Conservation (phyloP, 2,329 filamentous ascomycete species). For the Apiospora marii region DNA sequence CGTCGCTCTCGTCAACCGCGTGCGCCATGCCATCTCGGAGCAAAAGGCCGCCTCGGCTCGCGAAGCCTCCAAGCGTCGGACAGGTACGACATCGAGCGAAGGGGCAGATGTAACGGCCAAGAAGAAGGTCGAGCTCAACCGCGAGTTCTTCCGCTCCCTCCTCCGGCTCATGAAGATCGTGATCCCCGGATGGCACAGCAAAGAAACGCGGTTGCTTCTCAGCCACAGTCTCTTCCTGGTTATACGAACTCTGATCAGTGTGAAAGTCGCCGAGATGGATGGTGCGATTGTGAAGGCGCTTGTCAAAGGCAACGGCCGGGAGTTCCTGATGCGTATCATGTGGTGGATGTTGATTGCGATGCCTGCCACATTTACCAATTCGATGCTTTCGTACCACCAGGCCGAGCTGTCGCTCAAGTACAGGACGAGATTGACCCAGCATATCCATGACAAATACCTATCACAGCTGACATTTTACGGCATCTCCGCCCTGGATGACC, state of each 20-base stretch:
- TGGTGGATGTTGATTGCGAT: slow-evolving; percentile 99
- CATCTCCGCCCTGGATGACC: slow-evolving; percentile 91
- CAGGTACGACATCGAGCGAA: slow-evolving; percentile 57
- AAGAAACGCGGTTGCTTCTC: slow-evolving; percentile 83
- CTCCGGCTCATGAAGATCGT: slow-evolving; percentile 83
- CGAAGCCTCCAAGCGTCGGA: slow-evolving; percentile 66
- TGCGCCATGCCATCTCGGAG: slow-evolving; percentile 90
- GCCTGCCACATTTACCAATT: slow-evolving; percentile 97
- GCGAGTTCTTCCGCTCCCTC: slow-evolving; percentile 80
- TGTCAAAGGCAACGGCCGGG: slow-evolving; percentile 88
- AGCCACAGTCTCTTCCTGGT: slow-evolving; percentile 96
- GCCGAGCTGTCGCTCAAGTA: slow-evolving; percentile 94
- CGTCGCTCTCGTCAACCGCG: slow-evolving; percentile 81
- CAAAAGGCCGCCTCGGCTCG: slow-evolving; percentile 84
- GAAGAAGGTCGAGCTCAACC: slow-evolving; percentile 88
- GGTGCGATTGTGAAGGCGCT: slow-evolving; percentile 91
- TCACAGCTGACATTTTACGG: slow-evolving; percentile 99
- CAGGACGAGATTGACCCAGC: slow-evolving; percentile 88
- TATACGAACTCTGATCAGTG: slow-evolving; percentile 86
- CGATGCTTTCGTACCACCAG: slow-evolving; percentile 98
- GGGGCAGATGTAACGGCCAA: slow-evolving; percentile 40
- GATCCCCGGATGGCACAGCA: slow-evolving; percentile 87
- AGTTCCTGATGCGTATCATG: slow-evolving; percentile 86
- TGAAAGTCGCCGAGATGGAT: slow-evolving; percentile 97
- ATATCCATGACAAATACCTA: slow-evolving; percentile 95